Conservation (phyloP, 2,329 filamentous ascomycete genomes). For the Pseudogymnoascus verrucosus region DNA sequence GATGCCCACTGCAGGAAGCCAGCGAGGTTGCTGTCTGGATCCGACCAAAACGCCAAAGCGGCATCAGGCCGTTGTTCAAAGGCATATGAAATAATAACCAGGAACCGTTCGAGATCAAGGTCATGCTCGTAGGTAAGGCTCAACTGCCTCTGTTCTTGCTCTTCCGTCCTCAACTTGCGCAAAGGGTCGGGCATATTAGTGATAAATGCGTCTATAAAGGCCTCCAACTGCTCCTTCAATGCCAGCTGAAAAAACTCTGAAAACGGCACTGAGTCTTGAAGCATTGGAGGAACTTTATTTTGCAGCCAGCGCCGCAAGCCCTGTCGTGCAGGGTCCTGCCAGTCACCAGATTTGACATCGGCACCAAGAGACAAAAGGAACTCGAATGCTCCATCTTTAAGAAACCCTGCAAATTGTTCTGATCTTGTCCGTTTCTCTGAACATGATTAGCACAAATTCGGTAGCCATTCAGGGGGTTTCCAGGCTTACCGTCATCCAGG, state of each 20-base stretch:
- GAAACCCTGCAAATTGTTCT: constrained; percentile 63
- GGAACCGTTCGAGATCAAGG: constrained; percentile 76
- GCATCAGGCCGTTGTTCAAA: constrained; percentile 81
- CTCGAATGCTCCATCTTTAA: constrained; percentile 87
- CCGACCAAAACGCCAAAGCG: constrained; percentile 82
- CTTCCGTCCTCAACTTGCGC: constrained; percentile 74
- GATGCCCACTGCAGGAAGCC: constrained; percentile 98
- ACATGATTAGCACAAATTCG: constrained; percentile 10
- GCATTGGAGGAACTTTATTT: constrained; percentile 64
- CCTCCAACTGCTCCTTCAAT: constrained; percentile 74
- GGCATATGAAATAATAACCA: constrained; percentile 84
- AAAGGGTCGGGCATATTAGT: constrained; percentile 91
- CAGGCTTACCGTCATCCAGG: constrained; percentile 45
- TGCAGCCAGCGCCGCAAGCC: constrained; percentile 78
- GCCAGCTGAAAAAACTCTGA: constrained; percentile 63
- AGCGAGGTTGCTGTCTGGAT: constrained; percentile 84
- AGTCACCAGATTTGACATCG: constrained; percentile 71
- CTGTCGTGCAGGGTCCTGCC: constrained; percentile 79
- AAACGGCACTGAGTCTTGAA: constrained; percentile 60
- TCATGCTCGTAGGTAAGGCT: constrained; percentile 59
- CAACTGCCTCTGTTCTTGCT: constrained; percentile 75
- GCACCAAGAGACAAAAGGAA: constrained; percentile 80
- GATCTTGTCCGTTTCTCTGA: constrained; percentile 62
- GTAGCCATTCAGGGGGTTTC: background rate
- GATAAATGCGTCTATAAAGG: constrained; percentile 86